Evolutionary conservation across 331 rosid species (phyloP), one percentile per base, ranked within the genome.

Genomic region (Malus hybrid): DNA sequence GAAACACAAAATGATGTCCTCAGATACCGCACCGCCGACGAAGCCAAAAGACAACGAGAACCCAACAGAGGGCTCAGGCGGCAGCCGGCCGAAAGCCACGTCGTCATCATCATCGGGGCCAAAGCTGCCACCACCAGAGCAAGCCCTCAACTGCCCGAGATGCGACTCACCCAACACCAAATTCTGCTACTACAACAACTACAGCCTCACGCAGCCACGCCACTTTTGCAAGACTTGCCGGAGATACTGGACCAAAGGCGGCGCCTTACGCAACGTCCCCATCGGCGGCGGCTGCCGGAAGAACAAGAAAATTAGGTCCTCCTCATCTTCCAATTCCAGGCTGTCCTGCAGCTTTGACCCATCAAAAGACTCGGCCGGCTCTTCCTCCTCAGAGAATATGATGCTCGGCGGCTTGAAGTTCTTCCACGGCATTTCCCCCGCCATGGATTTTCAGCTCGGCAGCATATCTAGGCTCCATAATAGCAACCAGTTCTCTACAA

Each of bases 211-310:
- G 7, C 99, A 94, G 78, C 99, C 99, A 1, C 70, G 99, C 36
- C 93, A 92, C 74, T 94, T 94, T 91, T 94, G 99, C 87, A 94
- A 94, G 82, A 89, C 96, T 10, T 94, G 99, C 74, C 79, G 99
- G 55, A 82, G 99, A 58, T 94, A 94, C 89, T 94, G 99, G 99
- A 94, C 99, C 52, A 92, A 86, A 79, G 99, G 97, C n/a, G 99
- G 99, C 1, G 97, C 99, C 36, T 74, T 94, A 42, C 89, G 99
- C 33, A 94, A 90, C 81, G 97, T 94, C 24, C 99, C 99, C 13
- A 87, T 94, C 7, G 99, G 99, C 0, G 99, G 99, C 4, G 97
- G 99, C 4, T 92, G 97, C 85, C 81, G 99, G 63, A 94, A 87
- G 87, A 89, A 87, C 89, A 94, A 94, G 84, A 92, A 87, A 78